Conservation (phyloP, 2,329 filamentous ascomycete species). For the Phaeoacremonium minimum region DNA sequence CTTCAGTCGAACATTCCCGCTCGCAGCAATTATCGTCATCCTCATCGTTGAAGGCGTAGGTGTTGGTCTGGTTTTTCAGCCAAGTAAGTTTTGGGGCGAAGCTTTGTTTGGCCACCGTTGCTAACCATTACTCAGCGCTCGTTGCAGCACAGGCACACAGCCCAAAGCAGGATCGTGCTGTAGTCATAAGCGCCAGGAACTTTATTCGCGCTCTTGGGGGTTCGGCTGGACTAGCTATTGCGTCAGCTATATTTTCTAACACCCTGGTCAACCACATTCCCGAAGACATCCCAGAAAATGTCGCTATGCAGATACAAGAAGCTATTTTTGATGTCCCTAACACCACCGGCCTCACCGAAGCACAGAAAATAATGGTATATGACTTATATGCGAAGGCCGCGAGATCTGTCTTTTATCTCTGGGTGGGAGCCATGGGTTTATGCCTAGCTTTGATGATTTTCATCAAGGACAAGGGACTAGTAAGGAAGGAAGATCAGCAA, state of each 20-base stretch:
- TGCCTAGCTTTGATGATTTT: constrained; percentile 7
- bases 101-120: not conserved
- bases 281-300: constrained; percentile 15
- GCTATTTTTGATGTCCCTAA: constrained; percentile 31
- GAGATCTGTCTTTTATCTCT: constrained; percentile 9
- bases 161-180: constrained; percentile 27
- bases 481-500: constrained; percentile 10
- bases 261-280: constrained; percentile 25
- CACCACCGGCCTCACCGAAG: constrained; percentile 24
- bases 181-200: constrained; percentile 31
- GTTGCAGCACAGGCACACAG: constrained; percentile 31
- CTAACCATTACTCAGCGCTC: constrained; percentile 13
- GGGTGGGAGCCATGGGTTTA: constrained; percentile 6
- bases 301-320: constrained; percentile 23
- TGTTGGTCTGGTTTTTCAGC: constrained; percentile 28
- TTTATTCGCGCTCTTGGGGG: constrained; percentile 31
- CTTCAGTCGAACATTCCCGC: constrained; percentile 16
- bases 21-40: constrained; percentile 21
- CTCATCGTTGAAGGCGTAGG: constrained; percentile 27
- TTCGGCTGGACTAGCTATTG: constrained; percentile 33
- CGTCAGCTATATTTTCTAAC: constrained; percentile 37
- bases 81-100: constrained; percentile 12
- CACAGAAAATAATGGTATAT: constrained; percentile 4
- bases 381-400: constrained; percentile 8
- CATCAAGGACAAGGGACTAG: constrained; percentile 8